Base-by-base conservation (phyloP, 108 stramenopile genomes). In the Conticribra weissflogii region DNA sequence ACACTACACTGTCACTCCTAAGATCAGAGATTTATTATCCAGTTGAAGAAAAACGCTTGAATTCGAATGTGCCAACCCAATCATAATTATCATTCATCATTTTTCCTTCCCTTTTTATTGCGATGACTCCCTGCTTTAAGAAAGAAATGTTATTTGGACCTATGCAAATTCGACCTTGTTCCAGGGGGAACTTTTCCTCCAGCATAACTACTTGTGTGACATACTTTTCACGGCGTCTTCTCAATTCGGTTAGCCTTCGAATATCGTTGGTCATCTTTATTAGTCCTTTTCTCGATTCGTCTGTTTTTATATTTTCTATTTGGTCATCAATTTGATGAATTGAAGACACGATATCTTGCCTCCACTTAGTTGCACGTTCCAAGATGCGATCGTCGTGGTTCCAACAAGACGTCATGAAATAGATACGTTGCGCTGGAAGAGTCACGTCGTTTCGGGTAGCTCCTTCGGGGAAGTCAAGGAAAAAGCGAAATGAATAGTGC, bases 391-490 rank as follows among this genome's bases (percentile, higher is more conserved):
- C 54, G 14, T 8, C 36, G 5, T 41, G 4, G 3, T 54, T 18
- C 77, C 77, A 78, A 41, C 71, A 72, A n/a, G 65, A 50, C 15
- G 59, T 54, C 36, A 78, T 59, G 44, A 80, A 80, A 48, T 74
- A 80, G 22, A 80, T 74, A 2, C 73, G 32, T 63, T 69, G 73
- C 3, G 79, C 79, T 3, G 78, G 79, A 28, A 80, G 51, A 32
- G 47, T 59, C 59, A 80, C 79, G 48, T 80, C 79, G 22, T 80
- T 80, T 17, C 79, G 34, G 3, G 17, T 47, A 22, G 79, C 72
- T 17, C 79, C 79, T 22, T 80, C 68, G 7, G 79, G 79, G 51
- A 80, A 80, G 22, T 80, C 73, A 44, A 80, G 48, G 28, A 69
- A 74, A 29, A 67, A 79, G 7, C 78, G 59, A 17, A 79, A 49